Evolutionary conservation across 306 rosid species (phyloP), one percentile per base, ranked within the genome.

Genomic region (Delonix regia): DNA sequence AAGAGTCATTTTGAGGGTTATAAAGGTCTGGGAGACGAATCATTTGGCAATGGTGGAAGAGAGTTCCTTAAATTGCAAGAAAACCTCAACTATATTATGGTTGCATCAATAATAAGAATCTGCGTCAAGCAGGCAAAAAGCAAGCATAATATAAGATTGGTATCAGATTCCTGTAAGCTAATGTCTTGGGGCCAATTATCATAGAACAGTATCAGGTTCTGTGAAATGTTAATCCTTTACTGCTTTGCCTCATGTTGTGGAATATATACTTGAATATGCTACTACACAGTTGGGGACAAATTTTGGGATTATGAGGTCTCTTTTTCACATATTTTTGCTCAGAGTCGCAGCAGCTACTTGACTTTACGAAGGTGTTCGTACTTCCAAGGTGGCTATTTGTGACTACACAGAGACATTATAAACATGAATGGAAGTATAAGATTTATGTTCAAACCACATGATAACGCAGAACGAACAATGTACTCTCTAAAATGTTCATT

Each of bases 61-160:
- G 76, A 76, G 53, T 9, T 49, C 52, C 80, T 78, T 78, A 24
- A 41, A n/a, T 59, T 60, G 52, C 16, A 78, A 78, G 77, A 39
- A 83, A 57, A 78, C 36, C 21, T 42, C 72, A 67, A 42, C 36
- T 13, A 7, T 11, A 19, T 39, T 12, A 12, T 39, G 33, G 52
- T 38, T 19, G 70, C 48, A 65, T 2, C 52, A 10, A 66, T 13
- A 41, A 19, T 11, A 19, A 66, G 52, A 66, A 66, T 66, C 72
- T 14, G 36, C 15, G 36, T 42, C 74, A 53, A 64, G 77, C 64
- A 80, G 70, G 78, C 77, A 75, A 18, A 25, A 71, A 71, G 73
- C 28, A 62, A 18, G 48, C 72, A 6, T 36, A 51, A 49, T 36
- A 51, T 9, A 49, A 44, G 75, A 76, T 42, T 13, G 6, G 82